Conservation (phyloP, 2,329 filamentous ascomycete species). For the Fonsecaea pugnacius region DNA sequence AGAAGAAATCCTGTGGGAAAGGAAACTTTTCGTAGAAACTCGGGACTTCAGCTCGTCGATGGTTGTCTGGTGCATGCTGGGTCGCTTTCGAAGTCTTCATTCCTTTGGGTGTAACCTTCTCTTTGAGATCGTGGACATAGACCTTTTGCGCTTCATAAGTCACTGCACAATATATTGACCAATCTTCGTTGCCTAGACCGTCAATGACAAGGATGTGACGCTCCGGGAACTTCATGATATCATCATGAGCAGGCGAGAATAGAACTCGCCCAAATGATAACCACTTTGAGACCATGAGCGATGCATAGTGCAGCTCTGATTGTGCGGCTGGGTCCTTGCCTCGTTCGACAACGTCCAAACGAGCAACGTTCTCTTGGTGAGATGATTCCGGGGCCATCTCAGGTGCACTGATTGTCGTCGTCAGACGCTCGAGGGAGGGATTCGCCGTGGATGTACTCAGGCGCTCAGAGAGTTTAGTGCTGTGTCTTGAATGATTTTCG, state of each 20-base stretch:
- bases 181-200: conserved; percentile 57
- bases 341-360: conserved; percentile 48
- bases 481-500: conserved; percentile 43
- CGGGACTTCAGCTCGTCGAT: conserved; percentile 43
- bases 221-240: conserved; percentile 47
- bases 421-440: conserved; percentile 32
- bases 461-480: conserved; percentile 34
- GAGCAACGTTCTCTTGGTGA: conserved; percentile 35
- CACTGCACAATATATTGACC: conserved; percentile 58
- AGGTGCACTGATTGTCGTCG: conserved; percentile 43
- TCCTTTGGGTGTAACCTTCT: conserved; percentile 40
- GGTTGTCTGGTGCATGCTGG: conserved; percentile 39
- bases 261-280: conserved; percentile 56
- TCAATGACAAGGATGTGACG: conserved; percentile 55
- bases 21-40: conserved; percentile 50
- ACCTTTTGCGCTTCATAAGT: conserved; percentile 50
- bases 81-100: conserved; percentile 43
- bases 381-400: conserved; percentile 39
- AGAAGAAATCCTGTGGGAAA: conserved; percentile 54
- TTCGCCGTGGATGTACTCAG: conserved; percentile 35
- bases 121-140: conserved; percentile 50
- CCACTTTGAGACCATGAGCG: conserved; percentile 57
- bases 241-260: conserved; percentile 55
- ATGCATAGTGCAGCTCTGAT: conserved; percentile 55
- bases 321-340: conserved; percentile 49